Conservation (phyloP, 768 basidiomycete species). For the Pleurotus djamor region DNA sequence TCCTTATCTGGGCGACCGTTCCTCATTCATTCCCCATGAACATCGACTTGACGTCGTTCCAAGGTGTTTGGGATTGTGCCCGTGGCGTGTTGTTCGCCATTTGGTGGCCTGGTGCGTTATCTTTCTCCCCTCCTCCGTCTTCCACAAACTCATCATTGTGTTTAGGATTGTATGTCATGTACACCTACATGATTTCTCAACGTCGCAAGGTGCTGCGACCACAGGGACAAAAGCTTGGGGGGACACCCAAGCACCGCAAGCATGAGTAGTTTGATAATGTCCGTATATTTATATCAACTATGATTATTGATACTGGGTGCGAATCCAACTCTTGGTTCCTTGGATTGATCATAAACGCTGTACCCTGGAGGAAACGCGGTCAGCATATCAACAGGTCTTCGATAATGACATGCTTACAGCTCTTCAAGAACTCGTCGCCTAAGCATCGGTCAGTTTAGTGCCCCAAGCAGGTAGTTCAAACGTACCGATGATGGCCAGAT, state of each 20-base stretch:
- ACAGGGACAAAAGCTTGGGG: constrained; percentile 12
- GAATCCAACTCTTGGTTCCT: constrained; percentile 55
- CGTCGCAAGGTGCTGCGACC: constrained; percentile 42
- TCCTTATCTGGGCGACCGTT: constrained; percentile 76
- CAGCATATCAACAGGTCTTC: not conserved
- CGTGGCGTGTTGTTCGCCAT: constrained; percentile 62
- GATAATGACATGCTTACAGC: constrained; percentile 33
- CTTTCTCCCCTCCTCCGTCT: not conserved
- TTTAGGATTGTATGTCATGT: constrained; percentile 48
- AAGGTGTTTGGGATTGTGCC: constrained; percentile 58
- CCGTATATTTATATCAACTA: not conserved
- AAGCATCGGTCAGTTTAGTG: constrained; percentile 2
- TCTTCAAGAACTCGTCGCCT: constrained; percentile 67
- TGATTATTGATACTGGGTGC: constrained; percentile 50
- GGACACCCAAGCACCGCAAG: constrained; percentile 8
- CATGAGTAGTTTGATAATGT: not conserved
- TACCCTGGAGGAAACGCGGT: constrained; percentile 43
- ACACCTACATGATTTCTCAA: constrained; percentile 54
- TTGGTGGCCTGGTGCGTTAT: constrained; percentile 83
- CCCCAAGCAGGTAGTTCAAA: not conserved
- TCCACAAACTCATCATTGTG: not conserved
- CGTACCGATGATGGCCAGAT: constrained; percentile 59
- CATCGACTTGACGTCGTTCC: constrained; percentile 38
- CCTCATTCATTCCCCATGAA: constrained; percentile 44
- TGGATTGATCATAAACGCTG: constrained; percentile 56